phyloP scores from a whole-genome alignment of 768 basidiomycete species.

The Hortiboletus flavorubellus region DNA sequence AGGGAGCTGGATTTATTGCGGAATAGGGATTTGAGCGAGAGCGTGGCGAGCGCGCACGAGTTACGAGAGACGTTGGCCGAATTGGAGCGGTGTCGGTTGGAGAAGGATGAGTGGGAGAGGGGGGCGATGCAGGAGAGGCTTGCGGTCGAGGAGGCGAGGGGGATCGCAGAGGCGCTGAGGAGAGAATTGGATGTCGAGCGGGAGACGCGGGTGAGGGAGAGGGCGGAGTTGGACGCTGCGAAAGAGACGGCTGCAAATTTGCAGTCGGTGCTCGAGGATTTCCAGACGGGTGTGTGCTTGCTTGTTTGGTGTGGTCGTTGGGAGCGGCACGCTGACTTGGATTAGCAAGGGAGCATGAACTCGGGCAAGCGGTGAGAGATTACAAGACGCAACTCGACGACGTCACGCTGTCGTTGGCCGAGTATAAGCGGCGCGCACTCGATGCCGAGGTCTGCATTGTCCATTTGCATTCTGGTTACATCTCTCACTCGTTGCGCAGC shows the following conservation, averaged over 20 bases:
- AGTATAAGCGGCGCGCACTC: conserved; percentile 84
- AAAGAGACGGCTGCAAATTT: conserved; percentile 76
- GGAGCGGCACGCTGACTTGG: conserved; percentile 2
- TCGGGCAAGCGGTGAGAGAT: conserved; percentile 80
- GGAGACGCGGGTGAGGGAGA: conserved; percentile 54
- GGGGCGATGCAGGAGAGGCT: conserved; percentile 65
- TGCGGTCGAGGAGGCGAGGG: conserved; percentile 63
- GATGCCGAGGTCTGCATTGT: conserved; percentile 71
- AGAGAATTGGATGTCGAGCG: conserved; percentile 67
- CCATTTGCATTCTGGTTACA: neutral
- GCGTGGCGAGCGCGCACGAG: conserved; percentile 67
- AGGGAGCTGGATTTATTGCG: conserved; percentile 68
- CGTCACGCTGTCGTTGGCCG: conserved; percentile 75
- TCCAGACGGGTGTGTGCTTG: conserved; percentile 72
- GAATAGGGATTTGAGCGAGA: conserved; percentile 64
- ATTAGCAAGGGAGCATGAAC: conserved; percentile 85
- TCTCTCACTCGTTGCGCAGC: conserved; percentile 37
- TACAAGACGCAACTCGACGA: conserved; percentile 71
- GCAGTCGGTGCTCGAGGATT: conserved; percentile 92
- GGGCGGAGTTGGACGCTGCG: conserved; percentile 59
- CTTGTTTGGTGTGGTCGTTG: neutral
- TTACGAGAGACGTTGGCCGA: conserved; percentile 82
- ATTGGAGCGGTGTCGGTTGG: conserved; percentile 80
- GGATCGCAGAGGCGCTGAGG: conserved; percentile 51
- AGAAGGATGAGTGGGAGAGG: conserved; percentile 71